Evolutionary conservation across 192 early-diverging fungal genomes (phyloP), one percentile per base, ranked within the genome.

Genomic region (Fimicolochytrium jonesii): DNA sequence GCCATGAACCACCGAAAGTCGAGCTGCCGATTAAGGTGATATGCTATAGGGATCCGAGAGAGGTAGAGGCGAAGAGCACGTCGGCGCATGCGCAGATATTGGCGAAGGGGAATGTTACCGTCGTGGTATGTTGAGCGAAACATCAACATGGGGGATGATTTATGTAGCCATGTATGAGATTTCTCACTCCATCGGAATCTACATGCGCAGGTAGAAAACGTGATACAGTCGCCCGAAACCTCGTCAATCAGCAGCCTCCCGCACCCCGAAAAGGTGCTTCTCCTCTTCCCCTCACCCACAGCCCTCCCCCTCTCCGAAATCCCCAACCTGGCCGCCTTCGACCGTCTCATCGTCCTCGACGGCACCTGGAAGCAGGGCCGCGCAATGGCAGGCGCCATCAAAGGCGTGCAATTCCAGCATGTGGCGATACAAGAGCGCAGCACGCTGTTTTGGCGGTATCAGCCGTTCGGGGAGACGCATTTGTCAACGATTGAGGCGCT

Each of bases 401-500:
- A 56, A 32, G 29, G 72, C 61, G 25, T 88, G 86, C 73, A 72
- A 68, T 64, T 76, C 72, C 46, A 67, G 73, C 66, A 74, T 13
- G 77, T 82, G 15, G 54, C 61, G 3, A 82, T 82, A 83, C 87
- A 49, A 28, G 41, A 30, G 17, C 82, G 87, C 29, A 77, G 76
- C 59, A 97, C 95, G 5, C 66, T 87, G 51, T 98, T 95, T 67
- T 98, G 93, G 93, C 76, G 95, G 53, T 92, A 86, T 69, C 95
- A 98, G 70, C 76, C 79, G 43, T 76, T 84, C 31, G 83, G 82
- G 20, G 84, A 87, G 15, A 70, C 79, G 51, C 80, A 89, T 55
- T 68, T 98, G 47, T 90, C 95, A 0, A 97, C 95, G 1, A 95
- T 97, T 39, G 95, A 97, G 68, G 95, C 95, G 3, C 90, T 95